Evolutionary conservation across 768 basidiomycete species (phyloP).

Genomic region (Boletus coccyginus): DNA sequence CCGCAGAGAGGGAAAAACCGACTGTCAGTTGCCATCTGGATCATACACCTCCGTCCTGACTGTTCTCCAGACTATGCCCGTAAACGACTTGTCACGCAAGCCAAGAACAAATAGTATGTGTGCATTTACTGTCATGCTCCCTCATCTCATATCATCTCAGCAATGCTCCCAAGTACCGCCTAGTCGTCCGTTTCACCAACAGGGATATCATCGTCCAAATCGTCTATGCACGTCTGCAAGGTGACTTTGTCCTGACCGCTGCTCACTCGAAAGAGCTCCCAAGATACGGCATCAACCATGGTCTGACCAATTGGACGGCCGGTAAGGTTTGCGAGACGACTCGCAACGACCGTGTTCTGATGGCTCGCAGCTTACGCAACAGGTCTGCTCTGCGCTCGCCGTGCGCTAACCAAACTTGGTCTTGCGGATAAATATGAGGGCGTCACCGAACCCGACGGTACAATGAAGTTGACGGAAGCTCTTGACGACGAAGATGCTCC

Average conservation of each 20-base stretch:
- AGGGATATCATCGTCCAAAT: slow-evolving; percentile 93
- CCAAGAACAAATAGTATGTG: slow-evolving; percentile 97
- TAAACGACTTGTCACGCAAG: slow-evolving; percentile 94
- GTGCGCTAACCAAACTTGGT: slow-evolving; percentile 91
- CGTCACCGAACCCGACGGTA: slow-evolving; percentile 87
- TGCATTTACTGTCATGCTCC: neutral
- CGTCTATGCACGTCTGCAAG: slow-evolving; percentile 95
- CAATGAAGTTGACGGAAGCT: slow-evolving; percentile 75
- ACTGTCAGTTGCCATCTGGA: slow-evolving; percentile 58
- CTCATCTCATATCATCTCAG: slow-evolving; percentile 34
- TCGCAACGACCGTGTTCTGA: neutral
- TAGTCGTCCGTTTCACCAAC: slow-evolving; percentile 99
- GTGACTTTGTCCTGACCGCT: slow-evolving; percentile 88
- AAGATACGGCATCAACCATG: slow-evolving; percentile 95
- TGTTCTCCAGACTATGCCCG: slow-evolving; percentile 84
- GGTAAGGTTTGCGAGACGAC: slow-evolving; percentile 44
- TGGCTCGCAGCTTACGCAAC: slow-evolving; percentile 81
- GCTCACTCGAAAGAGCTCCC: slow-evolving; percentile 92
- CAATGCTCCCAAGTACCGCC: slow-evolving; percentile 96
- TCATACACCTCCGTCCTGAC: slow-evolving; percentile 5
- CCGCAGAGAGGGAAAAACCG: slow-evolving; percentile 97
- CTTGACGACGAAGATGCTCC: slow-evolving; percentile 92
- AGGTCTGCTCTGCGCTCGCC: slow-evolving; percentile 91
- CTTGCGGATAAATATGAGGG: slow-evolving; percentile 98
- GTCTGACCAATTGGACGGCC: slow-evolving; percentile 98